Conservation (phyloP, 2,329 filamentous ascomycete genomes). For the Penicillium brasilianum region DNA sequence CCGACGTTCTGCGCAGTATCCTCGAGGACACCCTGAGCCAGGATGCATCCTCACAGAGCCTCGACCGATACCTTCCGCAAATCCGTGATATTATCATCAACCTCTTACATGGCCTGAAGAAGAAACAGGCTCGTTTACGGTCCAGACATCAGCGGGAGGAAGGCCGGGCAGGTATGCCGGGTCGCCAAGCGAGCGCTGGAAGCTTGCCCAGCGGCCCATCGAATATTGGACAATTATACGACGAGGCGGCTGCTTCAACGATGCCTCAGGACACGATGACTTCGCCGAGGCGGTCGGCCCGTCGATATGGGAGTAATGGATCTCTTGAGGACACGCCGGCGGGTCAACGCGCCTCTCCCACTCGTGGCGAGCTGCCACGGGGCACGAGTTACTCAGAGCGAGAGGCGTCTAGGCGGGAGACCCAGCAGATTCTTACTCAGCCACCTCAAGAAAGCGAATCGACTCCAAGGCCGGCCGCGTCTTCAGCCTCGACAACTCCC, state of each 20-base stretch:
- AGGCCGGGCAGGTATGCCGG: conserved; percentile 41
- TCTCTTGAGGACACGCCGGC: conserved; percentile 42
- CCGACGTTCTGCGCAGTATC: conserved; percentile 85
- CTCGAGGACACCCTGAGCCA: conserved; percentile 96
- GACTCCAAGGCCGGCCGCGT: conserved; percentile 33
- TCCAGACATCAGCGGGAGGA: conserved; percentile 60
- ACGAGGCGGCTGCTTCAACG: conserved; percentile 41
- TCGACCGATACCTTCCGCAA: conserved; percentile 89
- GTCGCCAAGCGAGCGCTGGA: conserved; percentile 53
- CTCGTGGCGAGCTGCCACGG: conserved; percentile 32
- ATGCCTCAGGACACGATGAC: conserved; percentile 16
- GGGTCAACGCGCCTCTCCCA: conserved; percentile 37
- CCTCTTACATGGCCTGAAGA: conserved; percentile 90
- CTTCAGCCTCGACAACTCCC: conserved; percentile 33
- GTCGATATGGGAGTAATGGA: conserved; percentile 47
- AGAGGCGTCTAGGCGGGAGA: conserved; percentile 47
- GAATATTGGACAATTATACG: conserved; percentile 52
- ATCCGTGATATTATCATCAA: conserved; percentile 99
- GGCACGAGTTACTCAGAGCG: conserved; percentile 44
- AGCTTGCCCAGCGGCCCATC: conserved; percentile 53
- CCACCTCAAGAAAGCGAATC: conserved; percentile 68
- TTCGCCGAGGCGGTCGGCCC: conserved; percentile 42
- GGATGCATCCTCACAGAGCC: conserved; percentile 88
- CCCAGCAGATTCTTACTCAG: conserved; percentile 52
- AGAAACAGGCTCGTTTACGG: conserved; percentile 88